phyloP scores from a whole-genome alignment of 2,329 filamentous ascomycete genomes.

The Saccharata proteae region DNA sequence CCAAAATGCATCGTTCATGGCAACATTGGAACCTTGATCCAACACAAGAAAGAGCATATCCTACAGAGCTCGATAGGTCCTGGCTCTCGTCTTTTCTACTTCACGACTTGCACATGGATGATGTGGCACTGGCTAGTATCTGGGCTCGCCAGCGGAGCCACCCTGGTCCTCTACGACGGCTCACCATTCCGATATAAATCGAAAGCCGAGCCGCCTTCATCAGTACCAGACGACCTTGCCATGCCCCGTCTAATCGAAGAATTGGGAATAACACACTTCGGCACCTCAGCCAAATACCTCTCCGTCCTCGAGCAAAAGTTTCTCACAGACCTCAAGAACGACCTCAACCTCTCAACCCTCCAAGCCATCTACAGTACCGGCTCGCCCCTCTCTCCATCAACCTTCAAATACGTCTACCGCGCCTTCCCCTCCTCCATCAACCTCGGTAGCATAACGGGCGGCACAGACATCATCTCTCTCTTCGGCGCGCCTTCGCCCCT shows the following conservation, averaged over 20 bases:
- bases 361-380: constrained; percentile 90
- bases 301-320: constrained; percentile 75
- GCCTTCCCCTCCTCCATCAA: constrained; percentile 73
- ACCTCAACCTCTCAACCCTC: constrained; percentile 46
- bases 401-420: constrained; percentile 79
- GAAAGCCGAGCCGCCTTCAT: constrained; percentile 30
- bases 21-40: constrained; percentile 75
- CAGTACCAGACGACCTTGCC: constrained; percentile 59
- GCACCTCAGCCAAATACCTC: constrained; percentile 88
- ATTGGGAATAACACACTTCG: constrained; percentile 79
- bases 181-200: constrained; percentile 59
- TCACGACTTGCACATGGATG: constrained; percentile 96
- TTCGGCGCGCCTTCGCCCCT: constrained; percentile 69
- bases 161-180: constrained; percentile 80
- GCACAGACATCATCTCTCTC: constrained; percentile 91
- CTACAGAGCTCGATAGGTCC: constrained; percentile 72
- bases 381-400: constrained; percentile 82
- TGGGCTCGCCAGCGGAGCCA: constrained; percentile 69
- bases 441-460: constrained; percentile 85
- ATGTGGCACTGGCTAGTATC: constrained; percentile 99
- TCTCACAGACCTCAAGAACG: constrained; percentile 20
- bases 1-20: constrained; percentile 95
- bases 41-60: constrained; percentile 94
- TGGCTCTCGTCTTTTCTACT: constrained; percentile 72
- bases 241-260: constrained; percentile 74